Evolutionary conservation across 164 flowering plant species (phyloP), one percentile per base, ranked within the genome.

Genomic region (Nymphaea colorata): DNA sequence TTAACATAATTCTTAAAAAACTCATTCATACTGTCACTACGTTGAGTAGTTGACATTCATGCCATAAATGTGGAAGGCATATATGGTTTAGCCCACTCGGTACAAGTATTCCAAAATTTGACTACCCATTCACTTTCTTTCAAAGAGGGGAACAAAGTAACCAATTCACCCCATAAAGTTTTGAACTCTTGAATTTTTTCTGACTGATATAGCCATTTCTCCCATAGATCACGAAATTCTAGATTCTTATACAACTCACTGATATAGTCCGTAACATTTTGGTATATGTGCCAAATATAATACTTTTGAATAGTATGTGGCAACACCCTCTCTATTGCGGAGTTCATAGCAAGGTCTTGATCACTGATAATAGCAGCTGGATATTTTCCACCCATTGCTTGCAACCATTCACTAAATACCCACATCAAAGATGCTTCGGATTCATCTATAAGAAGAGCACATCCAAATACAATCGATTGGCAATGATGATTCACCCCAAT

Each of bases 301-400:
- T 45, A 41, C 10, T 66, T 66, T 15, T 70, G 68, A 18, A 44
- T 43, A 4, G 66, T 11, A 15, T 61, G 12, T 17, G 67, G 74
- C 12, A 72, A 72, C 12, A 72, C 70, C 15, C 51, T 25, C 41
- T 64, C 5, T 15, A 72, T 41, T 62, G 70, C 74, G 0, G 61
- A 12, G 36, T 17, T 41, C 36, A 72, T 64, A 3, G 43, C 67
- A 18, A 45, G 17, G 43, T 53, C 61, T 4, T 72, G 70, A 57
- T 67, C 64, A 41, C 67, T 72, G 43, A 72, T 72, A 25, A 72
- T 67, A 16, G 74, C 41, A 12, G 16, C 62, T 25, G 67, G 70
- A 42, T 47, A 67, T 16, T 17, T 17, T 15, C 74, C 74, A 61
- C 47, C 42, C 70, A 72, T 63, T 67, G 70, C 69, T 16, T 25